Evolutionary conservation across 805 yeast genomes (phyloP).

Genomic region (Yamadazyma paraphyllophila): DNA sequence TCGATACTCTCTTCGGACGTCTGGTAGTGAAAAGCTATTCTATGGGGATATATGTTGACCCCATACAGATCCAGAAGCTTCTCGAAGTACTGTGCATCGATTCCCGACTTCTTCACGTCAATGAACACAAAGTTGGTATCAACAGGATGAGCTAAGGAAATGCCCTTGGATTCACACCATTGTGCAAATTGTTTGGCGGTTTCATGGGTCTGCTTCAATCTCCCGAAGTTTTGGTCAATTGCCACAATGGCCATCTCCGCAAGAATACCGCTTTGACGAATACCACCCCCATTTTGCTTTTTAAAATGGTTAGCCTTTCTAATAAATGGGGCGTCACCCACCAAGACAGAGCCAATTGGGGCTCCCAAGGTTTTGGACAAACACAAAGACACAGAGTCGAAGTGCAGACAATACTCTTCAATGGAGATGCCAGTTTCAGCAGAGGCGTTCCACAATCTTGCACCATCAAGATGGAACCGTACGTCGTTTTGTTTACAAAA

Average conservation of each 20-base stretch:
- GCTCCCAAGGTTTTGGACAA: constrained; percentile 90
- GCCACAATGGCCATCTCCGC: constrained; percentile 80
- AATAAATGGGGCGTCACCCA: constrained; percentile 60
- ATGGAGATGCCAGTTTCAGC: constrained; percentile 69
- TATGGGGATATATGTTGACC: constrained; percentile 65
- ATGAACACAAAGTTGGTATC: constrained; percentile 83
- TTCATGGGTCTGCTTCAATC: constrained; percentile 50
- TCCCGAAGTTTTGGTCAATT: constrained; percentile 66
- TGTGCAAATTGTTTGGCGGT: constrained; percentile 52
- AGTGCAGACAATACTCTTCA: constrained; percentile 66
- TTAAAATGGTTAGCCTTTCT: constrained; percentile 78
- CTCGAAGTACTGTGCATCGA: constrained; percentile 56
- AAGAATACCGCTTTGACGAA: constrained; percentile 83
- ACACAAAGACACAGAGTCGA: constrained; percentile 89
- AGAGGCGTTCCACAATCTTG: constrained; percentile 91
- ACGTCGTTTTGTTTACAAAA: constrained; percentile 64
- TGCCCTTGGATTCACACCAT: constrained; percentile 52
- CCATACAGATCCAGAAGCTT: constrained; percentile 57
- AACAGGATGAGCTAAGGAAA: constrained; percentile 67
- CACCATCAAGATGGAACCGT: constrained; percentile 86
- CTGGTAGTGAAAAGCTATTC: constrained; percentile 76
- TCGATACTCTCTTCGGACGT: constrained; percentile 30
- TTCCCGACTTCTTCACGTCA: constrained; percentile 51
- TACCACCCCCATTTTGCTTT: constrained; percentile 92
- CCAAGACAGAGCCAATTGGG: constrained; percentile 87